A percentile compares a stretch with the other conserved stretches of the same genome.
phyloP scores from a whole-genome alignment of 345 rosid species.

The Eucalyptus curtisii region DNA sequence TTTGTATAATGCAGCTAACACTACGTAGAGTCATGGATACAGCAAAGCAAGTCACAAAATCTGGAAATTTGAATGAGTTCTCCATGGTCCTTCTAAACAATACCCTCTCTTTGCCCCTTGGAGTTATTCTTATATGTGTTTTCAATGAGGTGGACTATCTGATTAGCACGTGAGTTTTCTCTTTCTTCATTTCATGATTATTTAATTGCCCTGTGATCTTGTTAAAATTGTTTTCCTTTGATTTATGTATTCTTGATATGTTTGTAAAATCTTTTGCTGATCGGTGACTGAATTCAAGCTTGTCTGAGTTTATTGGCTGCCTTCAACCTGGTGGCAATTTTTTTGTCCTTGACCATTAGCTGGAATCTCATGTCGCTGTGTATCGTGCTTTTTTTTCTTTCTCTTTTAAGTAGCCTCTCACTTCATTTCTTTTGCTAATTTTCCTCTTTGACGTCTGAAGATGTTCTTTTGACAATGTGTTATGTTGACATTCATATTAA shows the following conservation, averaged over 20 bases:
- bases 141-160: constrained; percentile 91
- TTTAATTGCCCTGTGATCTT: neutral
- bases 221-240: neutral
- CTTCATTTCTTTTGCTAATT: neutral
- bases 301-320: neutral
- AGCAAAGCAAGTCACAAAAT: constrained; percentile 80
- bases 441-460: neutral
- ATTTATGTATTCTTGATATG: neutral
- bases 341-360: neutral
- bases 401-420: neutral
- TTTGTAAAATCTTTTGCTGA: neutral
- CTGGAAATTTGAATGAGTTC: constrained; percentile 91
- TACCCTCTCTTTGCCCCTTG: constrained; percentile 85
- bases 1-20: constrained; percentile 58
- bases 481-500: neutral
- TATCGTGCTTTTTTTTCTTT: neutral
- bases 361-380: neutral
- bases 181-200: neutral
- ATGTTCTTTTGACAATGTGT: neutral
- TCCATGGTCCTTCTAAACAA: constrained; percentile 97
- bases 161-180: constrained; percentile 49
- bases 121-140: constrained; percentile 51
- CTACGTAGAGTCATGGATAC: constrained; percentile 94
- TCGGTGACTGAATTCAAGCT: neutral
- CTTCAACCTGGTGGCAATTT: neutral